These are phyloP conservation scores for Mucuna pruriens DNA, from an alignment of 306 rosid species.

Conservation along the genomic window DNA sequence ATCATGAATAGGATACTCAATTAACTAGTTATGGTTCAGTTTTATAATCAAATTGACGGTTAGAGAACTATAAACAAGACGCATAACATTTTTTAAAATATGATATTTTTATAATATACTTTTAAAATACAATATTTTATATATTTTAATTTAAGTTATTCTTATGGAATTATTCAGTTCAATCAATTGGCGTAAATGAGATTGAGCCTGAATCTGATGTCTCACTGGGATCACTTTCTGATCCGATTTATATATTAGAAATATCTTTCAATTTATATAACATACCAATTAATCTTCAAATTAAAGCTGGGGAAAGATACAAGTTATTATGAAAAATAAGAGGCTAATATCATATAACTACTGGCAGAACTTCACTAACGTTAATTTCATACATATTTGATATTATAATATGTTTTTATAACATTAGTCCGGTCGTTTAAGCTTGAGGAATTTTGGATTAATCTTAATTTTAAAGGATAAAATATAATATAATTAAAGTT, in stretches of 20 bases:
- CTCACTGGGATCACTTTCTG: too few relatives aligned
- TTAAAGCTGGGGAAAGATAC: too few relatives aligned
- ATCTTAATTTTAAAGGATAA: background rate
- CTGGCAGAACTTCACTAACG: background rate
- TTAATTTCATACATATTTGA: background rate
- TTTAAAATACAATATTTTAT: background rate
- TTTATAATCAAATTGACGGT: background rate
- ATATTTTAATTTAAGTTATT: background rate
- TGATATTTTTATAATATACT: background rate
- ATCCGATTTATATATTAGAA: too few relatives aligned
- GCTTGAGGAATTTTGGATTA: background rate
- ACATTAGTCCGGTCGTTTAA: background rate
- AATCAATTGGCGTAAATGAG: background rate
- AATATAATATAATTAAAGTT: background rate
- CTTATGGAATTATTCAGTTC: background rate
- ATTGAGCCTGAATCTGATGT: too few relatives aligned
- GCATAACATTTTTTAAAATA: background rate
- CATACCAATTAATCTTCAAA: too few relatives aligned
- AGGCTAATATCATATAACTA: too few relatives aligned
- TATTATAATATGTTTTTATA: background rate
- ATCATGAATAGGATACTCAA: background rate
- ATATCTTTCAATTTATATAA: too few relatives aligned
- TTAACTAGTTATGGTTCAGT: background rate
- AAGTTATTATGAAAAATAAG: too few relatives aligned
- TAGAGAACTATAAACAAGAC: background rate